Conservation (phyloP, 2,329 filamentous ascomycete genomes). For the Epichloe hybrida region DNA sequence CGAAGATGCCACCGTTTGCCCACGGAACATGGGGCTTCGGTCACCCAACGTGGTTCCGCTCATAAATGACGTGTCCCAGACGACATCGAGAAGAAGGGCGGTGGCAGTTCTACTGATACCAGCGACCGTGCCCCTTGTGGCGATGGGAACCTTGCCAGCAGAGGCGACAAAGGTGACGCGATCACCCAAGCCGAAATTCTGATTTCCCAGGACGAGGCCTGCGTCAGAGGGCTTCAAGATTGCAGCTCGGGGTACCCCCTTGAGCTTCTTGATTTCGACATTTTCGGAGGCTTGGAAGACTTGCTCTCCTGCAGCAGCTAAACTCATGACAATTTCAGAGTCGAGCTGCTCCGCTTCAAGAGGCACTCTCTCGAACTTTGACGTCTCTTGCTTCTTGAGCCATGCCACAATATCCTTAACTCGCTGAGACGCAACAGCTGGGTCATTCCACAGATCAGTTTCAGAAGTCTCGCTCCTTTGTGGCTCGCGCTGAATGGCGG, state of each 20-base stretch:
- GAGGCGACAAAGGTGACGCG: slow-evolving; percentile 86
- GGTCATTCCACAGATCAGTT: slow-evolving; percentile 70
- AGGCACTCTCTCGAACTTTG: slow-evolving; percentile 88
- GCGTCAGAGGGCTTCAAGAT: slow-evolving; percentile 89
- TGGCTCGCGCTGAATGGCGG: slow-evolving; percentile 71
- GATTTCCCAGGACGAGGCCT: slow-evolving; percentile 80
- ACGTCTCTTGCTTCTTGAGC: slow-evolving; percentile 84
- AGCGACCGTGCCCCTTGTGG: slow-evolving; percentile 81
- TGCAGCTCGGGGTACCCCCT: slow-evolving; percentile 74
- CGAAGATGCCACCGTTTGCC: slow-evolving; percentile 79
- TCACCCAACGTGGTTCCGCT: slow-evolving; percentile 85
- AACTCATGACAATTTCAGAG: slow-evolving; percentile 69
- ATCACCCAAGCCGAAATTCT: slow-evolving; percentile 74
- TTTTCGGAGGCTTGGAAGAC: slow-evolving; percentile 37
- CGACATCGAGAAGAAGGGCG: slow-evolving; percentile 71
- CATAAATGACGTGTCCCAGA: slow-evolving; percentile 95
- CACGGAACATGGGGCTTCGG: slow-evolving; percentile 83
- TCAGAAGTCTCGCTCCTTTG: slow-evolving; percentile 74
- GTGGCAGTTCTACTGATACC: slow-evolving; percentile 82
- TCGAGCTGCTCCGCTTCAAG: slow-evolving; percentile 94
- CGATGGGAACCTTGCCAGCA: slow-evolving; percentile 89
- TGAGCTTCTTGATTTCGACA: slow-evolving; percentile 54
- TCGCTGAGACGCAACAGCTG: slow-evolving; percentile 56
- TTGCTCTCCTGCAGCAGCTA: slow-evolving; percentile 64
- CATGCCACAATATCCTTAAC: slow-evolving; percentile 90